These are phyloP conservation scores for Coemansia guatemalensis DNA, from an alignment of 192 early-diverging fungal genomes.

Conservation along the genomic window DNA sequence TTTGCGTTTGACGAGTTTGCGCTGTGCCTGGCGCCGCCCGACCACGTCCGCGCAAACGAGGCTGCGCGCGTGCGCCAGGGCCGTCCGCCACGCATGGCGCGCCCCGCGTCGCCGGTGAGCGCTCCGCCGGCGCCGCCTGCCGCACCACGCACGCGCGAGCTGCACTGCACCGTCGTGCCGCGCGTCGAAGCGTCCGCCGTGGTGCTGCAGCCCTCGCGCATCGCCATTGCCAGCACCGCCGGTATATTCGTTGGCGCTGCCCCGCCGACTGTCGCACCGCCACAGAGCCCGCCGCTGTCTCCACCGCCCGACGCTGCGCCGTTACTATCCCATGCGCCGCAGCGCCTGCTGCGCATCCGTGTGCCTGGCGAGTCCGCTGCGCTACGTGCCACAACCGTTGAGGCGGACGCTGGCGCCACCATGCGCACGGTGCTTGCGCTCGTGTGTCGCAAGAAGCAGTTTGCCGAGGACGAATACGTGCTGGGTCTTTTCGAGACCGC, in stretches of 20 bases:
- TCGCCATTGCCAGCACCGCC: conserved; percentile 33
- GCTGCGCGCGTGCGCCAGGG: conserved; percentile 48
- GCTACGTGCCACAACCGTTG: conserved; percentile 88
- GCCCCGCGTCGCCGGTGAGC: conserved; percentile 21
- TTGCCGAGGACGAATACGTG: conserved; percentile 82
- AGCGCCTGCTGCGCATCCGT: conserved; percentile 31
- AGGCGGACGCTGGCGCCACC: conserved; percentile 66
- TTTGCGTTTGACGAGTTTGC: conserved; percentile 93
- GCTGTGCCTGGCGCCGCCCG: conserved; percentile 72
- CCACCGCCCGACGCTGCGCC: not conserved
- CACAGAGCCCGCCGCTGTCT: not conserved
- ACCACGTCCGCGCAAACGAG: conserved; percentile 63
- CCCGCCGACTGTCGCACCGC: conserved; percentile 3
- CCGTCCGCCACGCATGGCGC: conserved; percentile 33
- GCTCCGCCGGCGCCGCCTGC: conserved; percentile 1
- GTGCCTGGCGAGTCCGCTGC: conserved; percentile 58
- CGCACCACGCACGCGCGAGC: not conserved
- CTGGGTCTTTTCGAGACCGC: conserved; percentile 77
- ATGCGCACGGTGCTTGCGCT: conserved; percentile 78
- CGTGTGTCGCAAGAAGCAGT: conserved; percentile 86
- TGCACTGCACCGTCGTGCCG: conserved; percentile 10
- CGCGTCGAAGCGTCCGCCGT: conserved; percentile 24
- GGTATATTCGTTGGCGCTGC: conserved; percentile 39
- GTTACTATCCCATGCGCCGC: conserved; percentile 4
- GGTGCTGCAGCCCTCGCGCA: conserved; percentile 40